These are phyloP conservation scores for Lactifluus rugatus DNA, from an alignment of 768 basidiomycete species.

Conservation along the genomic window DNA sequence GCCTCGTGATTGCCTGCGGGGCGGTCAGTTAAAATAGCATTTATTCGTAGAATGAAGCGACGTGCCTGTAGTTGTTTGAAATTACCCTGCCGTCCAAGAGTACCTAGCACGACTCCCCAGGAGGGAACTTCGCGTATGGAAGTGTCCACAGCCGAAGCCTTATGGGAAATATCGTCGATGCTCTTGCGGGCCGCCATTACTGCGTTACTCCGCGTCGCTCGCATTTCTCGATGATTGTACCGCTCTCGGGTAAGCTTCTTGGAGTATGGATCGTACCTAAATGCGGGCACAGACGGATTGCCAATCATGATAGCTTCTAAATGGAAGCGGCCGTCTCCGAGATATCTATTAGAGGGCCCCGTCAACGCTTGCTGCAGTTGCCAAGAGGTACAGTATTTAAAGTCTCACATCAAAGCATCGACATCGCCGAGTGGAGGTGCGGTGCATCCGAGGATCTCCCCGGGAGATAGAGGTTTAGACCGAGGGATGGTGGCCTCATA, in stretches of 20 bases:
- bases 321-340: constrained; percentile 97
- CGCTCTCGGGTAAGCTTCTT: constrained; percentile 92
- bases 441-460: constrained; percentile 95
- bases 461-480: constrained; percentile 88
- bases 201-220: constrained; percentile 58
- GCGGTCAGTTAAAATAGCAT: not conserved
- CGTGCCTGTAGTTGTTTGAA: constrained; percentile 75
- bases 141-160: constrained; percentile 18
- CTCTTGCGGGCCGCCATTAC: constrained; percentile 65
- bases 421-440: constrained; percentile 72
- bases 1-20: constrained; percentile 59
- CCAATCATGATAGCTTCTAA: constrained; percentile 99
- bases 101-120: constrained; percentile 94
- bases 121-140: constrained; percentile 24
- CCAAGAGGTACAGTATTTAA: not conserved
- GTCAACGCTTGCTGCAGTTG: constrained; percentile 5
- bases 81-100: constrained; percentile 89
- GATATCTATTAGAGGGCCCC: constrained; percentile 51
- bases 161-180: constrained; percentile 28
- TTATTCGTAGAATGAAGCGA: not conserved
- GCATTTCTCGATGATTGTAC: constrained; percentile 88
- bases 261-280: constrained; percentile 96
- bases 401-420: constrained; percentile 81
- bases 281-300: constrained; percentile 91
- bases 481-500: constrained; percentile 75